Evolutionary conservation across 768 basidiomycete genomes (phyloP).

Genomic region (Cantharellus cinnabarinus): DNA sequence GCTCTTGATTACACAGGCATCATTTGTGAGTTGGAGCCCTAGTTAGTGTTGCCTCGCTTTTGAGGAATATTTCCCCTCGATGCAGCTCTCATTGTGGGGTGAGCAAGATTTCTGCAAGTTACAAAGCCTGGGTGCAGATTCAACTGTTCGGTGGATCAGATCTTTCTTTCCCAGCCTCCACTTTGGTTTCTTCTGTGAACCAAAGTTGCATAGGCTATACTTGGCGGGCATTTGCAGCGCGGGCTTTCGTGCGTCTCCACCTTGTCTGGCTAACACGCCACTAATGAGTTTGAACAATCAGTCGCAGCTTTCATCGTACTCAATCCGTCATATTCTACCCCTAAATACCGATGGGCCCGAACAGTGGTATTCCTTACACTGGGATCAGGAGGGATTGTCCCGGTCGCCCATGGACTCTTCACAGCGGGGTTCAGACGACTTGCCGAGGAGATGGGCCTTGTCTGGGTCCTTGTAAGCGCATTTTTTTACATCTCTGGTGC

Average conservation of each 20-base stretch:
- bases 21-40: constrained; percentile 23
- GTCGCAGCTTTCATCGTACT: constrained; percentile 59
- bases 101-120: background rate
- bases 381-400: constrained; percentile 48
- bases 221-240: constrained; percentile 14
- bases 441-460: constrained; percentile 42
- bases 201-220: constrained; percentile 33
- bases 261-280: background rate
- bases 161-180: constrained; percentile 60
- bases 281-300: constrained; percentile 12
- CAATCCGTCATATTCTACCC: constrained; percentile 55
- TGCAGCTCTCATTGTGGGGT: background rate
- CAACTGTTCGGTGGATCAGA: constrained; percentile 12
- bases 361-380: constrained; percentile 63
- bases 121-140: constrained; percentile 38
- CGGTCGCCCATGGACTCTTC: constrained; percentile 41
- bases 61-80: background rate
- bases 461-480: constrained; percentile 50
- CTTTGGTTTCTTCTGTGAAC: constrained; percentile 57
- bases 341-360: constrained; percentile 53
- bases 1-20: constrained; percentile 63
- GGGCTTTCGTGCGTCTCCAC: background rate
- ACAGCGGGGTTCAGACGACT: constrained; percentile 37
- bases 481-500: constrained; percentile 62
- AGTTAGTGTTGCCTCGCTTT: background rate